phyloP scores from a whole-genome alignment of 805 yeast genomes.

The Teunomyces barrocoloradensis region DNA sequence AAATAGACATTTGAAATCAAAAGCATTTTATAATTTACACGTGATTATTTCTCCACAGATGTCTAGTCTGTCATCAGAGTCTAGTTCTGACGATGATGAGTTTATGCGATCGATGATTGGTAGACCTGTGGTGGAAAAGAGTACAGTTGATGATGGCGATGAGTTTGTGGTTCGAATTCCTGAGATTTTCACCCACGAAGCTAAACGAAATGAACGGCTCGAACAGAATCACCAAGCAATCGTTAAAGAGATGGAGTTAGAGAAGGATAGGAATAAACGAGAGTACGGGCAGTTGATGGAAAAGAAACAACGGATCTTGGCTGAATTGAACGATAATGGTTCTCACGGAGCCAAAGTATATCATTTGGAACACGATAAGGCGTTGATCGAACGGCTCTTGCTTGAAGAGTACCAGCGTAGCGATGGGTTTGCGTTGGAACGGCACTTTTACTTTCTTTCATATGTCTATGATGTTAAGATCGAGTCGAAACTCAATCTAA shows the following conservation, averaged over 20 bases:
- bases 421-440: constrained; percentile 6
- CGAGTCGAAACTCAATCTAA: not conserved
- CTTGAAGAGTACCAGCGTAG: constrained; percentile 10
- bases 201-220: constrained; percentile 23
- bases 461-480: constrained; percentile 1
- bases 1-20: not conserved
- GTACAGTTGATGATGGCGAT: constrained; percentile 3
- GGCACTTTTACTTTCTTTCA: constrained; percentile 25
- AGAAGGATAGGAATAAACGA: constrained; percentile 12
- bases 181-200: constrained; percentile 27
- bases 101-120: constrained; percentile 1
- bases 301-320: constrained; percentile 15
- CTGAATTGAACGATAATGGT: constrained; percentile 35
- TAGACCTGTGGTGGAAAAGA: not conserved
- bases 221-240: constrained; percentile 19
- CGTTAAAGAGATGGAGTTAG: constrained; percentile 16
- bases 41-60: not conserved
- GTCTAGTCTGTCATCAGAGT: not conserved
- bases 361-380: constrained; percentile 15
- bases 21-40: not conserved
- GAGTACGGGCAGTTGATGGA: constrained; percentile 14
- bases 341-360: constrained; percentile 15
- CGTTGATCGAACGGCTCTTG: constrained; percentile 20
- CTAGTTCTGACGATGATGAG: constrained; percentile 1
- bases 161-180: constrained; percentile 26